Base-by-base conservation (phyloP, 2,329 filamentous ascomycete species). In the Pseudogymnoascus sp. region DNA sequence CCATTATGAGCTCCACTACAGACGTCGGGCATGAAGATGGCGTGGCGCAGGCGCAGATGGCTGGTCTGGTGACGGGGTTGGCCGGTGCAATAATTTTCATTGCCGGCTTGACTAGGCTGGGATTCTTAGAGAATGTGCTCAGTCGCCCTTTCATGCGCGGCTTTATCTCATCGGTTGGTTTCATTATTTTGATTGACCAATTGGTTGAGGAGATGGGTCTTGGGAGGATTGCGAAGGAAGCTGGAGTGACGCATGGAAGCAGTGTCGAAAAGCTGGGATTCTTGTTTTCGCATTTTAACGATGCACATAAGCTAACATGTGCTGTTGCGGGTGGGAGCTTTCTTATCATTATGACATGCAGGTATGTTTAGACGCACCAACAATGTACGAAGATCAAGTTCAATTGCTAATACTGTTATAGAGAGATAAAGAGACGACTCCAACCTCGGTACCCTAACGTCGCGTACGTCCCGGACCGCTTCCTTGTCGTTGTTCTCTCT, bases 131-230 rank as follows among this genome's bases (percentile, higher is more conserved):
- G 73, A 96, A 91, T 71, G 93, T 99, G 10, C 81, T 99, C 37
- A 97, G 93, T 69, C 84, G 91, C 36, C 95, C 95, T 0, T 97
- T 99, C 70, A 77, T 97, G 63, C 83, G 95, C 65, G 95, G 95
- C 0, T 99, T 99, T 77, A 97, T 99, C 76, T 96, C 91, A 64
- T 95, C 95, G 61, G 96, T 99, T 73, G 95, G 95, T 60, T 90
- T 97, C 63, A 93, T 97, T 68, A 97, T 99, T 73, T 86, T 96
- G 40, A 91, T 97, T 37, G 95, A 97, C 74, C 95, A 99, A 76
- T 79, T 96, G 51, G 90, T 97, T 62, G 93, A 93, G 0, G 92
- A 97, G 75, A 82, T 96, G 70, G 95, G 95, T 0, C 81, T 99
- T 21, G 82, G 81, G 39, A 77, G 81, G 1, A 76, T 86, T 16